Base-by-base conservation (phyloP, 768 basidiomycete genomes). In the Cytidiella melzeri region DNA sequence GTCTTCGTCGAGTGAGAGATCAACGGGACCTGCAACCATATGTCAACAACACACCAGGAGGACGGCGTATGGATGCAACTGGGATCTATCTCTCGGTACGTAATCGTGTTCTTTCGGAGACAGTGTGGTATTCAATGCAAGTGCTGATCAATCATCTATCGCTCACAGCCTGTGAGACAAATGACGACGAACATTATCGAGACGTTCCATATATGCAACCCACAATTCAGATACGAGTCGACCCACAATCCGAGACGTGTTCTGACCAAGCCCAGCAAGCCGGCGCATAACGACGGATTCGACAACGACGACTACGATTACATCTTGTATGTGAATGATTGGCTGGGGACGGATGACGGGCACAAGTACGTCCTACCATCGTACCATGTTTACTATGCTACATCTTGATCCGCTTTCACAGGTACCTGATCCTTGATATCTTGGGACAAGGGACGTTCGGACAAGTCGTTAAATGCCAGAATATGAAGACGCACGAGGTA, bases 271-370 rank as follows among this genome's bases (percentile, higher is more conserved):
- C 96, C 96, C 18, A 92, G 90, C 72, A 96, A 96, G 64, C 90
- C 93, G 0, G 77, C 80, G 0, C 89, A 95, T 65, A 99, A 99
- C 66, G 94, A 97, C 52, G 95, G 95, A 1, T 96, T 84, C 57
- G 96, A 99, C 69, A 99, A 99, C 60, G 95, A 98, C 59, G 96
- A 99, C 66, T 95, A 93, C 60, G 96, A 99, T 65, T 99, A 99
- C 62, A 98, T 99, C 61, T 79, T 99, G 51, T 99, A 98, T 67
- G 96, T 99, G 63, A 99, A 99, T 62, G 96, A 99, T 61, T 93
- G 92, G 75, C 70, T 99, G 50, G 96, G 96, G 2, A 84, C 80
- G 21, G 96, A 97, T 60, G 90, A 94, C 53, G 89, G 91, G 41
- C 87, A 96, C 76, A 92, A 96, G 92, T 94, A 62, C 64, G 87